phyloP scores from a whole-genome alignment of 139 green algal species.

The Picochlorum sp. region DNA sequence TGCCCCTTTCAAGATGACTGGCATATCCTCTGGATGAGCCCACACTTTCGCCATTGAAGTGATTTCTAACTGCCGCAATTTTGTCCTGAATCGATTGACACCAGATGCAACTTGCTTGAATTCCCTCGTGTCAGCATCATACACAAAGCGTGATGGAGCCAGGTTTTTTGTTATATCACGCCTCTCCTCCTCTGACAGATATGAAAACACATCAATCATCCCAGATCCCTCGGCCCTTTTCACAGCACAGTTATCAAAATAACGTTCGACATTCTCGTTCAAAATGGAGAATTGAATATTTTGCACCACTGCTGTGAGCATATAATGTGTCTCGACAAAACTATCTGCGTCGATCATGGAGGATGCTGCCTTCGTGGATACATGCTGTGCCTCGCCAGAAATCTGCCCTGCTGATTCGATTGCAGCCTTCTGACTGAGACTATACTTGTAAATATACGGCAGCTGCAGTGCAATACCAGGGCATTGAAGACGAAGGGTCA shows the following conservation, averaged over 20 bases:
- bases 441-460: constrained; percentile 12
- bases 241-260: constrained; percentile 3
- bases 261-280: constrained; percentile 2
- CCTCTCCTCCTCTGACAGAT: constrained; percentile 16
- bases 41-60: constrained; percentile 45
- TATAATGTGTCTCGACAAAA: constrained; percentile 4
- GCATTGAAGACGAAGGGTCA: constrained; percentile 13
- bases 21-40: constrained; percentile 46
- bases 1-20: constrained; percentile 23
- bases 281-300: constrained; percentile 14
- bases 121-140: constrained; percentile 10
- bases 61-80: constrained; percentile 30
- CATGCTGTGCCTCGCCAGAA: not conserved
- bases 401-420: too few species aligned
- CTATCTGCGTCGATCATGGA: not conserved
- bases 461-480: constrained; percentile 25
- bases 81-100: constrained; percentile 14
- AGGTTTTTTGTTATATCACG: constrained; percentile 10
- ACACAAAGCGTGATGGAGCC: constrained; percentile 17
- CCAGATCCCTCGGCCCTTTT: constrained; percentile 17
- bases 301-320: constrained; percentile 15
- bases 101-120: constrained; percentile 14
- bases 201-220: constrained; percentile 32
- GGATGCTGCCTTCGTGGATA: not conserved
- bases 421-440: too few species aligned